Evolutionary conservation across 352 stramenopile species (phyloP), one percentile per base, ranked within the genome.

Genomic region (Phytophthora kernoviae): DNA sequence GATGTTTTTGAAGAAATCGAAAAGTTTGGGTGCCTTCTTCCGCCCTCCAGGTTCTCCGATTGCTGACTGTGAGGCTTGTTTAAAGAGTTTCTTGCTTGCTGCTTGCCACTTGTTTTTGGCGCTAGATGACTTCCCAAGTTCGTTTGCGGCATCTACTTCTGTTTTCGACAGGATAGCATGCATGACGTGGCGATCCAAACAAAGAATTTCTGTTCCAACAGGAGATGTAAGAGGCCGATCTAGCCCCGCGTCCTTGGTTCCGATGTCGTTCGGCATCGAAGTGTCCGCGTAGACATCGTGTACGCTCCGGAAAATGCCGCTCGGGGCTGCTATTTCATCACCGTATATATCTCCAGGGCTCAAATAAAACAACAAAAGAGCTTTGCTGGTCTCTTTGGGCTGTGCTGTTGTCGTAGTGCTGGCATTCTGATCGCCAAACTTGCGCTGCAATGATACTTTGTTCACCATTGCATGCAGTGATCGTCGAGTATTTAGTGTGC

Each of bases 1-100:
- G 10, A 90, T 81, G 47, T 88, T 90, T 40, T 81, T 74, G 58
- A 88, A 87, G 7, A 90, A 61, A 14, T 87, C 62, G 18, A 88
- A 84, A 15, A 90, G 66, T 40, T 81, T 87, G 11, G 75, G 73
- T 4, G 59, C 65, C 32, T 78, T 82, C 8, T 47, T 70, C 8
- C 17, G 17, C 6, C 34, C 22, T 26, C 47, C 44, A 42, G 42
- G 32, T 2, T 58, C 43, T 37, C 71, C 45, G 42, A 58, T 17
- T n/a, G 22, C 34, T 20, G 49, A 30, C 20, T 54, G 53, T 64
- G 57, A 58, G 0, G 43, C 41, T 42, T 46, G 12, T 34, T 66
- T 64, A 18, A 68, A 50, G 32, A 68, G 46, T 41, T 74, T 77
- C 21, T 75, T 67, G 43, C 84, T 75, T 4, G 69, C 78, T 1